Conservation (phyloP, 2,329 filamentous ascomycete species). For the Metarhizium sp. region DNA sequence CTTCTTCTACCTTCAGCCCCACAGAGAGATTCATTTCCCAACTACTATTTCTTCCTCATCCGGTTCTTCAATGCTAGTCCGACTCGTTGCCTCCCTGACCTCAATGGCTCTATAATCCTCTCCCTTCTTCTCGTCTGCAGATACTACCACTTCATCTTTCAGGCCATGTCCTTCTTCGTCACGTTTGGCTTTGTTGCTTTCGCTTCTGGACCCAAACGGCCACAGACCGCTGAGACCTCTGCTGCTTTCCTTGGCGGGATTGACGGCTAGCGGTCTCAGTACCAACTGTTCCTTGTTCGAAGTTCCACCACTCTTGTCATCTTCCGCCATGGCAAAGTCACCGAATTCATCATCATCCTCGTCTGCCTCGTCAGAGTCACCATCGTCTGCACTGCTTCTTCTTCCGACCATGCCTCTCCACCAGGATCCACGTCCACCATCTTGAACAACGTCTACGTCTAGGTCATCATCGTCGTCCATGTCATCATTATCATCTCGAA, state of each 20-base stretch:
- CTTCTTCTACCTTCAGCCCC: slow-evolving; percentile 5
- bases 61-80: slow-evolving; percentile 51
- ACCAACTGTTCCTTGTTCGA: slow-evolving; percentile 33
- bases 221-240: slow-evolving; percentile 43
- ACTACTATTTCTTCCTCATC: slow-evolving; percentile 43
- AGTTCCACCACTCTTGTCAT: slow-evolving; percentile 20
- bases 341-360: slow-evolving; percentile 58
- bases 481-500: slow-evolving; percentile 45
- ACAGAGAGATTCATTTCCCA: slow-evolving; percentile 5
- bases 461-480: slow-evolving; percentile 40
- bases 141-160: slow-evolving; percentile 10
- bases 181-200: slow-evolving; percentile 17
- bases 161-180: slow-evolving; percentile 20
- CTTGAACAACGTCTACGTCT: slow-evolving; percentile 32
- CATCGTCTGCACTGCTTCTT: slow-evolving; percentile 32
- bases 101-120: slow-evolving; percentile 36
- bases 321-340: slow-evolving; percentile 58
- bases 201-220: slow-evolving; percentile 41
- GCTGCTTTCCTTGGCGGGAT: slow-evolving; percentile 34
- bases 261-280: slow-evolving; percentile 44
- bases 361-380: slow-evolving; percentile 35
- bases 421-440: slow-evolving; percentile 32
- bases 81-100: slow-evolving; percentile 41
- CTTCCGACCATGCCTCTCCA: slow-evolving; percentile 33
- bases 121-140: slow-evolving; percentile 3